phyloP scores from a whole-genome alignment of 148 eudicot species.

The Cornus suecica region DNA sequence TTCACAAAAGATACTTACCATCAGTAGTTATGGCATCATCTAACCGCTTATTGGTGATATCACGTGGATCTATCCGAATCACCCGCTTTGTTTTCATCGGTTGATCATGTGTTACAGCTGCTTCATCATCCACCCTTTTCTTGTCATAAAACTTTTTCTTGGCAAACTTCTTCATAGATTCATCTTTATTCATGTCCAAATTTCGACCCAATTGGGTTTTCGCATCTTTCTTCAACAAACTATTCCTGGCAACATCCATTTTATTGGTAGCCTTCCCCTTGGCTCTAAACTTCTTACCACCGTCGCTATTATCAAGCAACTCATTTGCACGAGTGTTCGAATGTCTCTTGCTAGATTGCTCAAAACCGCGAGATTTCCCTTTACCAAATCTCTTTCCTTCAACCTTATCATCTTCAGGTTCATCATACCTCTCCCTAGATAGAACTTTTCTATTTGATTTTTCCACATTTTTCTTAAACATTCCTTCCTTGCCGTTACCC shows the following conservation, averaged over 20 bases:
- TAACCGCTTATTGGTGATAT: slow-evolving; percentile 22
- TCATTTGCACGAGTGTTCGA: slow-evolving; percentile 4
- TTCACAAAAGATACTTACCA: slow-evolving; percentile 11
- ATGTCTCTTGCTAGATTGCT: slow-evolving; percentile 8
- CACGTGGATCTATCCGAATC: slow-evolving; percentile 22
- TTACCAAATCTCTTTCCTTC: slow-evolving; percentile 3
- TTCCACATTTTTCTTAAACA: slow-evolving; percentile 5
- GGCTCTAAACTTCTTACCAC: slow-evolving; percentile 7
- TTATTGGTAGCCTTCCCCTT: slow-evolving; percentile 5
- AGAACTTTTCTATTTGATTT: background rate
- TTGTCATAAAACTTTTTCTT: slow-evolving; percentile 18
- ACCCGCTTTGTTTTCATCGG: slow-evolving; percentile 17
- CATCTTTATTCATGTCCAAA: background rate
- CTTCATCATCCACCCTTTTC: slow-evolving; percentile 10
- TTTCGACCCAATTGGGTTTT: slow-evolving; percentile 7
- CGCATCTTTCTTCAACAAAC: background rate
- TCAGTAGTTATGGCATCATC: slow-evolving; percentile 14
- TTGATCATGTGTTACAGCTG: slow-evolving; percentile 8
- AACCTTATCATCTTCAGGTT: background rate
- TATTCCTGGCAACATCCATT: background rate
- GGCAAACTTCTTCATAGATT: background rate
- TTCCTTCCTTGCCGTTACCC: background rate
- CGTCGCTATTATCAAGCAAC: background rate
- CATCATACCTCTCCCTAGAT: background rate
- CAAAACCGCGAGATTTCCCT: slow-evolving; percentile 12